A percentile compares a stretch with the other conserved stretches of the same genome.
phyloP scores from a whole-genome alignment of 1,139 yeast genomes.

The Zygoascus sp. region DNA sequence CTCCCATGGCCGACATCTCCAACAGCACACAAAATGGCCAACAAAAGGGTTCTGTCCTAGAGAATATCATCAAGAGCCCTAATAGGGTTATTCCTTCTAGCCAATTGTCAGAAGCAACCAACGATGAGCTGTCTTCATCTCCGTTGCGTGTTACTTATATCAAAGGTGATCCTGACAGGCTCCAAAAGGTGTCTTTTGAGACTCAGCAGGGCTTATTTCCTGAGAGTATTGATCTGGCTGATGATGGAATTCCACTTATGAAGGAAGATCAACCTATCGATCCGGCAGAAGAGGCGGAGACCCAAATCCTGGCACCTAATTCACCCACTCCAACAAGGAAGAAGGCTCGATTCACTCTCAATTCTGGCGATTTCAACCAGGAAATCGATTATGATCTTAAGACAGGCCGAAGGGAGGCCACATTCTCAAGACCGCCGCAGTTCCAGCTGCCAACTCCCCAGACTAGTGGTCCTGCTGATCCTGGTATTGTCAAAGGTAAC shows the following conservation, averaged over 20 bases:
- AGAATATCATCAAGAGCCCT: neutral
- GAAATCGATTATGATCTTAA: slow-evolving; percentile 21
- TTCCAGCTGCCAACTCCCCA: slow-evolving; percentile 9
- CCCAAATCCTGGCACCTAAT: slow-evolving; percentile 2
- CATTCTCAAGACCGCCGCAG: slow-evolving; percentile 13
- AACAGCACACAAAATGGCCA: neutral
- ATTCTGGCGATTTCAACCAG: slow-evolving; percentile 13
- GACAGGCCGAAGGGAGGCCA: slow-evolving; percentile 16
- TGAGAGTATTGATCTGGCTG: slow-evolving; percentile 9
- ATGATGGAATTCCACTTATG: slow-evolving; percentile 1
- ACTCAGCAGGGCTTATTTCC: slow-evolving; percentile 5
- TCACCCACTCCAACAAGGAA: slow-evolving; percentile 2
- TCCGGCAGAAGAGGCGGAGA: slow-evolving; percentile 6
- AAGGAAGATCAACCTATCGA: neutral
- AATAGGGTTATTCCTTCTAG: slow-evolving; percentile 5
- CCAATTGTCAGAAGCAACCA: slow-evolving; percentile 5
- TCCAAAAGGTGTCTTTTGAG: neutral
- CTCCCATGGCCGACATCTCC: slow-evolving; percentile 3
- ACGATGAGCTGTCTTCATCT: slow-evolving; percentile 10
- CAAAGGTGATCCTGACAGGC: slow-evolving; percentile 6
- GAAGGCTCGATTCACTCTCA: neutral
- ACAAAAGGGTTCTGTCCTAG: neutral
- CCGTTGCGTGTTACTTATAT: slow-evolving; percentile 5
- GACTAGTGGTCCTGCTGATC: neutral
- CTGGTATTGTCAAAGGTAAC: neutral